Conservation (phyloP, 768 basidiomycete genomes). For the Mycena alexandri region DNA sequence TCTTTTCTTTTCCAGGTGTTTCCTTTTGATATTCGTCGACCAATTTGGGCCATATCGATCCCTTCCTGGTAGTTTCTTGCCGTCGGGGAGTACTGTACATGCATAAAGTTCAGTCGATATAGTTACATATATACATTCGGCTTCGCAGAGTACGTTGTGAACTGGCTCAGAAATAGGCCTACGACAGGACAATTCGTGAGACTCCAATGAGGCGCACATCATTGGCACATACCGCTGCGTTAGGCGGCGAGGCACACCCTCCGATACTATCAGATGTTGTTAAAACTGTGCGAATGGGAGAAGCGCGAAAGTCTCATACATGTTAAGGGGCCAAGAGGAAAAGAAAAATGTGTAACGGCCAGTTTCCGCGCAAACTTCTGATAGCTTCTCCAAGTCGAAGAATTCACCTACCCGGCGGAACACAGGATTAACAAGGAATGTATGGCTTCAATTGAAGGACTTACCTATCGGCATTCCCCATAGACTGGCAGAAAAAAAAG, state of each 20-base stretch:
- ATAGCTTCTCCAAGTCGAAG: constrained; percentile 77
- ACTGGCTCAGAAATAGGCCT: constrained; percentile 27
- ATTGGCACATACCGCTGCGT: constrained; percentile 31
- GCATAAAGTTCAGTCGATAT: not conserved
- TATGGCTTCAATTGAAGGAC: constrained; percentile 26
- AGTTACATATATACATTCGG: not conserved
- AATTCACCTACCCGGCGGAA: constrained; percentile 64
- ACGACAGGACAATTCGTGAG: not conserved
- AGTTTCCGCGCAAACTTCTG: constrained; percentile 66
- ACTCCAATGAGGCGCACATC: not conserved
- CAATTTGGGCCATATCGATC: no score
- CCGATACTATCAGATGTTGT: constrained; percentile 26
- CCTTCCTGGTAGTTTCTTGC: no score
- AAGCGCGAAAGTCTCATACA: constrained; percentile 56
- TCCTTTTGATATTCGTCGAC: no score
- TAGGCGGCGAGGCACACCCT: constrained; percentile 33
- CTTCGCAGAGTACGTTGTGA: not conserved
- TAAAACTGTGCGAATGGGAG: not conserved
- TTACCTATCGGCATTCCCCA: constrained; percentile 83
- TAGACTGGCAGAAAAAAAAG: constrained; percentile 51
- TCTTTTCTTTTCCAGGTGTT: no score
- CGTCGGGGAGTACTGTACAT: no score
- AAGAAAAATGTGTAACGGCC: constrained; percentile 82
- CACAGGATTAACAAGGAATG: constrained; percentile 8
- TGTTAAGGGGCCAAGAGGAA: constrained; percentile 79